These are phyloP conservation scores for Nitzschia sp. DNA, from an alignment of 108 stramenopile species.

Conservation along the genomic window DNA sequence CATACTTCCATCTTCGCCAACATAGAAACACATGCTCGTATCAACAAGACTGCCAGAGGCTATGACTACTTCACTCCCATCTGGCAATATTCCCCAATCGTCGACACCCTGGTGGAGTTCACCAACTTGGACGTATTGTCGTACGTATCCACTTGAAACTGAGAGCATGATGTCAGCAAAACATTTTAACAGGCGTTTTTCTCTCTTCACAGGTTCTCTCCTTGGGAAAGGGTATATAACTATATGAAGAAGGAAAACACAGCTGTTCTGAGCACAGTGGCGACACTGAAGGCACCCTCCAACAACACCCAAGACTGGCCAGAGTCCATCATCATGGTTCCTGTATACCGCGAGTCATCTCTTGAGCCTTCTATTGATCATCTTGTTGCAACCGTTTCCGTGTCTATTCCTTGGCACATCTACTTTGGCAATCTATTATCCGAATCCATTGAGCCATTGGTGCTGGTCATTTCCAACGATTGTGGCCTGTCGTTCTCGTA, in stretches of 20 bases:
- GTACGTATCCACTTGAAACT: neutral
- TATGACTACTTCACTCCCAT: neutral
- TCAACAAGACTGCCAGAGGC: neutral
- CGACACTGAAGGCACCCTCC: neutral
- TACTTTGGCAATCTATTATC: constrained; percentile 23
- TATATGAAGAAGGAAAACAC: neutral
- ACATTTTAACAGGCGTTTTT: neutral
- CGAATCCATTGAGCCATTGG: neutral
- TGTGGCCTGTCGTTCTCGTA: constrained; percentile 34
- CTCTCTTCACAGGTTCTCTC: neutral
- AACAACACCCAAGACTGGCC: neutral
- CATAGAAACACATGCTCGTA: neutral
- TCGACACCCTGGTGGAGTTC: neutral
- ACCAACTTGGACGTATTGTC: neutral
- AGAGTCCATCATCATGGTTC: neutral
- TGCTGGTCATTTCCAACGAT: neutral
- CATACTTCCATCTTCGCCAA: neutral
- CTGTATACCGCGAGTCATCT: neutral
- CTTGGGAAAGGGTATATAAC: neutral
- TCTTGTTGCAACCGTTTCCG: neutral
- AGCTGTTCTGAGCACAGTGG: constrained; percentile 9
- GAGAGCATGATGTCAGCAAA: no score
- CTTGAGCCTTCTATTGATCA: neutral
- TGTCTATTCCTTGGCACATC: constrained; percentile 4
- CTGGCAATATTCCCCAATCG: constrained; percentile 4